These are phyloP conservation scores for Peribolospora kevripleyi DNA, from an alignment of 768 basidiomycete species.

Conservation along the genomic window DNA sequence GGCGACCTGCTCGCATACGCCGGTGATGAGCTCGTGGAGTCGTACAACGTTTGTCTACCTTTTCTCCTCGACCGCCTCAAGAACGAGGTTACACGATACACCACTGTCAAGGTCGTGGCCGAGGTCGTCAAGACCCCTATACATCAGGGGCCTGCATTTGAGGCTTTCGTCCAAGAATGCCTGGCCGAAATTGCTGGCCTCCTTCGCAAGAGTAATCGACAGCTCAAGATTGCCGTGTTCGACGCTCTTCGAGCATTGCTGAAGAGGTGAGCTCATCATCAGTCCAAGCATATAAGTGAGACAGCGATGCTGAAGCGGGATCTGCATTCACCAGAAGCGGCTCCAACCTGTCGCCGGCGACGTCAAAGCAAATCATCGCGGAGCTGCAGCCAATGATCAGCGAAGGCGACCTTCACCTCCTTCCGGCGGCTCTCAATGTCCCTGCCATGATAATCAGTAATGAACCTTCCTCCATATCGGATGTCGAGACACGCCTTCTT, in stretches of 20 bases:
- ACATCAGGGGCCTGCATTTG: constrained; percentile 8
- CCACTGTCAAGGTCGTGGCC: constrained; percentile 46
- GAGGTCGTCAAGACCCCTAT: constrained; percentile 23
- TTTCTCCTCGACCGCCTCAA: constrained; percentile 13
- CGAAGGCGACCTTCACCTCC: constrained; percentile 48
- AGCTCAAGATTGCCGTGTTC: constrained; percentile 59
- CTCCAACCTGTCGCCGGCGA: constrained; percentile 26
- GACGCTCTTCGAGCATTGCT: constrained; percentile 46
- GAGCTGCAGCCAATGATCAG: constrained; percentile 55
- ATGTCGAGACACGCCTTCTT: constrained; percentile 16
- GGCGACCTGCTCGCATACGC: constrained; percentile 75
- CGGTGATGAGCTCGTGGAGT: constrained; percentile 26
- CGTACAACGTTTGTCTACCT: constrained; percentile 1
- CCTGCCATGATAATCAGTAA: neutral
- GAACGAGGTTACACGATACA: constrained; percentile 21
- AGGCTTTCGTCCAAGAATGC: constrained; percentile 50
- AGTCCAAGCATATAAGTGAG: neutral
- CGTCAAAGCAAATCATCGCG: constrained; percentile 38
- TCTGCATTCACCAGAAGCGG: constrained; percentile 9
- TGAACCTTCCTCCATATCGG: constrained; percentile 1
- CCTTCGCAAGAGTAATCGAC: constrained; percentile 50
- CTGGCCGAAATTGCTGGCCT: constrained; percentile 52
- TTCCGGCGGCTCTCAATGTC: constrained; percentile 24
- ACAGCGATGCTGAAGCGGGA: neutral
- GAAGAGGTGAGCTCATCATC: constrained; percentile 26